Evolutionary conservation across 495 filamentous ascomycete genomes (phyloP).

Genomic region (Aspergillus egyptiacus): DNA sequence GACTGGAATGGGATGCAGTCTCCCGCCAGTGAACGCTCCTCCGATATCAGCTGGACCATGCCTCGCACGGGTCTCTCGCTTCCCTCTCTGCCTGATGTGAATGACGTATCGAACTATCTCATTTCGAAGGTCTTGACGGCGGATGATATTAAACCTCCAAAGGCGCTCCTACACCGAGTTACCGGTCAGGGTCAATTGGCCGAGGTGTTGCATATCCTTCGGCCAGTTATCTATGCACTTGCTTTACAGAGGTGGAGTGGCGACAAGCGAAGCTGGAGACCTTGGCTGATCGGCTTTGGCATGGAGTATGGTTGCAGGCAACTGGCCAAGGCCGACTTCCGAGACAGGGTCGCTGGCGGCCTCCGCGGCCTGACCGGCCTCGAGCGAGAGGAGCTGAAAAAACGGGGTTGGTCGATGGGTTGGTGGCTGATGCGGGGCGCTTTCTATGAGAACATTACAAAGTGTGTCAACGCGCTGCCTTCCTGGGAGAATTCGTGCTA

Average conservation of each 20-base stretch:
- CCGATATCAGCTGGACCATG: slow-evolving; percentile 75
- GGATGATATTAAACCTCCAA: slow-evolving; percentile 91
- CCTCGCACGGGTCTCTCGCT: slow-evolving; percentile 82
- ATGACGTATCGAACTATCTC: slow-evolving; percentile 77
- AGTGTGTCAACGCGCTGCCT: slow-evolving; percentile 39
- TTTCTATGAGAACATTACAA: slow-evolving; percentile 91
- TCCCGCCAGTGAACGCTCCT: slow-evolving; percentile 40
- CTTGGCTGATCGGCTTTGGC: slow-evolving; percentile 82
- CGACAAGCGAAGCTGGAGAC: slow-evolving; percentile 67
- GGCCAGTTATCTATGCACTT: slow-evolving; percentile 83
- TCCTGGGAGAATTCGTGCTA: slow-evolving; percentile 18
- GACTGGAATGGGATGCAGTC: slow-evolving; percentile 47
- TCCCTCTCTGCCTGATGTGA: slow-evolving; percentile 69
- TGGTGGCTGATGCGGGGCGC: slow-evolving; percentile 97
- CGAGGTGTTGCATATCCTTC: slow-evolving; percentile 83
- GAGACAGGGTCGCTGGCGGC: slow-evolving; percentile 58
- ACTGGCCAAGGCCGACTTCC: slow-evolving; percentile 67
- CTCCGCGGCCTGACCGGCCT: slow-evolving; percentile 68
- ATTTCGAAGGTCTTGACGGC: slow-evolving; percentile 88
- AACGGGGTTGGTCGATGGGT: slow-evolving; percentile 78
- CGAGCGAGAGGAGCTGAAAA: slow-evolving; percentile 80
- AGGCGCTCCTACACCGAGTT: slow-evolving; percentile 66
- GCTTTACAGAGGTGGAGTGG: slow-evolving; percentile 64
- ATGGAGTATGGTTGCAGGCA: slow-evolving; percentile 85
- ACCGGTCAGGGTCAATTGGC: slow-evolving; percentile 68